Conservation (phyloP, 1,284 basidiomycete species). For the Sanghuangporus baumii region DNA sequence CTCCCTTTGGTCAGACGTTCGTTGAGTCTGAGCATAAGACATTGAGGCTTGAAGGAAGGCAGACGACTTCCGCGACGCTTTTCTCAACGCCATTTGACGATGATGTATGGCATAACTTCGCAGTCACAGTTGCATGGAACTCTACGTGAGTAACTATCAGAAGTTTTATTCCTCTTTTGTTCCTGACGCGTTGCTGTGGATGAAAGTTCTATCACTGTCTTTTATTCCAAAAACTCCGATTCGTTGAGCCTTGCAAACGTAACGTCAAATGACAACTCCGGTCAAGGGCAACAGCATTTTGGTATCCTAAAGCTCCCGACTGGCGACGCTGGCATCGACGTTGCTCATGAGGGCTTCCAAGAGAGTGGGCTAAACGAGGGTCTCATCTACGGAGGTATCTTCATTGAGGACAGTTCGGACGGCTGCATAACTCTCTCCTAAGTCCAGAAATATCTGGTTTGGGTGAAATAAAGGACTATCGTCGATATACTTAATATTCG, state of each 20-base stretch:
- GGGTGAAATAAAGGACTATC: no score
- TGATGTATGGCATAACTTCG: constrained; percentile 54
- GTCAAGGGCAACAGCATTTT: constrained; percentile 55
- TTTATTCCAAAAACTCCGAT: constrained; percentile 40
- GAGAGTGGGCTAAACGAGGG: constrained; percentile 46
- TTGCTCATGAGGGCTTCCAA: constrained; percentile 52
- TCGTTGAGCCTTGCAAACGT: constrained; percentile 37
- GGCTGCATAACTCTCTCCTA: background rate
- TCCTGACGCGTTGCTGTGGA: background rate
- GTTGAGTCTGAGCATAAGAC: background rate
- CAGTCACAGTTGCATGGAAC: constrained; percentile 19
- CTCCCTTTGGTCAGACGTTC: background rate
- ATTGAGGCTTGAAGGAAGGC: background rate
- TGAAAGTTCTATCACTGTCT: constrained; percentile 31
- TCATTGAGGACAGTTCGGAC: constrained; percentile 34
- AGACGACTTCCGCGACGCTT: constrained; percentile 21
- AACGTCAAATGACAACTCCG: constrained; percentile 41
- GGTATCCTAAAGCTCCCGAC: constrained; percentile 45
- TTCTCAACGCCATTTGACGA: constrained; percentile 43
- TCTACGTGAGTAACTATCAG: background rate
- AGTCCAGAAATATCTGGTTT: no score
- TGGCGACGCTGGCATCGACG: constrained; percentile 33
- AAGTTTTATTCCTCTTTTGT: background rate
- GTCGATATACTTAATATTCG: no score
- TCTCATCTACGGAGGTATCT: constrained; percentile 51